Evolutionary conservation across 1,284 basidiomycete species (phyloP), one percentile per base, ranked within the genome.

Genomic region (Trichosporon inkin): DNA sequence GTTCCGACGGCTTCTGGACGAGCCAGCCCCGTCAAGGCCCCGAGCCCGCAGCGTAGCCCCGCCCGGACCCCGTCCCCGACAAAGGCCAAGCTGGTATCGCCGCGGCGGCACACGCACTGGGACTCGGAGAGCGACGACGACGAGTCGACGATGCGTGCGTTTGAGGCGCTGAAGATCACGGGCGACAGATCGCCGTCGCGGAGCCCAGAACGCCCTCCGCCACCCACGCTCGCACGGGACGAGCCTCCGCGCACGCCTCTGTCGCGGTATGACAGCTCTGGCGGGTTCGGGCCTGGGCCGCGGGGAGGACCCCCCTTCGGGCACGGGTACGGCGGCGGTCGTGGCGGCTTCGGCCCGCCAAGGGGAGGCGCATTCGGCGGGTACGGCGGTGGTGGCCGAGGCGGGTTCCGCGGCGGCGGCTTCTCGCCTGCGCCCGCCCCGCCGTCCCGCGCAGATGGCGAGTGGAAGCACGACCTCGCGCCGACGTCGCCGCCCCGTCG

Each of bases 101-200:
- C 10, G 36, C 57, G 28, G 10, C 51, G 47, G 1, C 53, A 55
- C 20, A 55, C 44, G 44, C 44, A 65, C 56, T 62, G 70, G 71
- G 72, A 72, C 57, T 70, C 70, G 51, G 67, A 67, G 55, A 39
- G 49, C 36, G 71, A 68, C 4, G 68, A 67, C 17, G 71, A 68
- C 22, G 59, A 61, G 6, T 70, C 69, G 65, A 65, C 20, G 65
- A 57, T 34, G 58, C 71, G 39, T 56, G 63, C 68, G 7, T 71
- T 73, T 38, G 67, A 60, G 16, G 56, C 62, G 20, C 61, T 65
- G 11, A 55, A 61, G 36, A 32, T 57, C 10, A 62, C 40, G 4
- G 53, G 56, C 37, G 24, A 57, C 14, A 11, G 44, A 2, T 49
- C 44, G 24, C 44, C 44, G 5, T 32, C 24, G 6, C 22, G 44